phyloP scores from a whole-genome alignment of 306 rosid genomes.

The Castanospermum australe region DNA sequence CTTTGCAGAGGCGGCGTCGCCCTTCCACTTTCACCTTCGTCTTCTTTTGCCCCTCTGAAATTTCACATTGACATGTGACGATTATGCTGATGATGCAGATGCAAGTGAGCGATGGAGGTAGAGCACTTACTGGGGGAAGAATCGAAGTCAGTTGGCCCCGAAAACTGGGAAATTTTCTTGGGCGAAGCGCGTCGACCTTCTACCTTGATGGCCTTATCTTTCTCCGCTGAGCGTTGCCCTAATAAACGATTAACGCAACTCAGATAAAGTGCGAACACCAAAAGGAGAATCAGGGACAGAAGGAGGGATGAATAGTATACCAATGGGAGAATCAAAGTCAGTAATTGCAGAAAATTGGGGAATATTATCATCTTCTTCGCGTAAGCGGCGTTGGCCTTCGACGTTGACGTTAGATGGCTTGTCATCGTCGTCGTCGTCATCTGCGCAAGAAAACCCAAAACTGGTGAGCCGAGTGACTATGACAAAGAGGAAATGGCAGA shows the following conservation, averaged over 20 bases:
- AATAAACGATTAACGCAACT: not conserved
- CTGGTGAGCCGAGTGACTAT: too few relatives aligned
- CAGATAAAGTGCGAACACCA: not conserved
- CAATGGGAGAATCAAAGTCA: conserved; percentile 53
- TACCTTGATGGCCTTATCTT: conserved; percentile 18
- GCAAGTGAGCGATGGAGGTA: not conserved
- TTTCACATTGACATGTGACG: not conserved
- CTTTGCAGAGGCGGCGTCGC: conserved; percentile 82
- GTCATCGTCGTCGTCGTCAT: not conserved
- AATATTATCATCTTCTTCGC: conserved; percentile 21
- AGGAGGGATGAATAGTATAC: conserved; percentile 6
- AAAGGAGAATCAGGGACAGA: not conserved
- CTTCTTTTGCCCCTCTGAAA: conserved; percentile 45
- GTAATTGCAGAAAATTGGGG: conserved; percentile 57
- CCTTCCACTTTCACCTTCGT: conserved; percentile 68
- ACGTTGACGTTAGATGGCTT: conserved; percentile 21
- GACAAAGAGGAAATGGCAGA: not conserved
- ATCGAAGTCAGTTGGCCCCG: conserved; percentile 9
- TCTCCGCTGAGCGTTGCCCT: conserved; percentile 25
- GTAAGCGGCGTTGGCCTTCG: conserved; percentile 15
- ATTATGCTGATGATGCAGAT: not conserved
- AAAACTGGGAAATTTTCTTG: conserved; percentile 13
- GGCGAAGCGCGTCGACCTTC: conserved; percentile 23
- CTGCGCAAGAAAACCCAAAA: not conserved
- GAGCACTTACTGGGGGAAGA: conserved; percentile 33